Evolutionary conservation across 176 grass and related monocot genomes (phyloP).

Genomic region (Ensete glaucum): DNA sequence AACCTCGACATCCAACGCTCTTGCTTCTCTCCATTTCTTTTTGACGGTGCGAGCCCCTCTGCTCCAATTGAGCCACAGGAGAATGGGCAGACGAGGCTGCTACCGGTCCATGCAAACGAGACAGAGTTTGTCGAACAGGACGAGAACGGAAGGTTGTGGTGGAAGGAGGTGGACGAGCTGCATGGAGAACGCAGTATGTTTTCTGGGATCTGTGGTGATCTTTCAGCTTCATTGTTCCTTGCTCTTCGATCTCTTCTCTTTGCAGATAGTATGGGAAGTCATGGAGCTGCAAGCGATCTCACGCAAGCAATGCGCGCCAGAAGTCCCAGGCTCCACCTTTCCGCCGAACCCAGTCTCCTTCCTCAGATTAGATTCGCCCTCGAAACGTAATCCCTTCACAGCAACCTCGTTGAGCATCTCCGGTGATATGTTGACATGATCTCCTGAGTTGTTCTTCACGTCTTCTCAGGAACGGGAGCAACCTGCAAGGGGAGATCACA

Average conservation of each 20-base stretch:
- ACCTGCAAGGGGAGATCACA: not conserved
- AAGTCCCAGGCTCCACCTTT: not conserved
- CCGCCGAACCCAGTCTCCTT: not conserved
- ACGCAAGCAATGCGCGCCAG: not conserved
- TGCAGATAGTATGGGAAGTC: not conserved
- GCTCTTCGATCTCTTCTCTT: too few species aligned
- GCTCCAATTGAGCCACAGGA: not conserved
- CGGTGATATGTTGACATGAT: too few species aligned
- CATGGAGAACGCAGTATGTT: not conserved
- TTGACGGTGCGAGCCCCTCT: not conserved
- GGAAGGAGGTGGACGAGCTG: not conserved
- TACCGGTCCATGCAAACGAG: not conserved
- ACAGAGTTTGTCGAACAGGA: not conserved
- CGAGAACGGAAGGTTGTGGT: not conserved
- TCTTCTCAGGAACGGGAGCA: not conserved
- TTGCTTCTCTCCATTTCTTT: not conserved
- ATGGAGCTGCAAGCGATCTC: not conserved
- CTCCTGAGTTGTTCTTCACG: too few species aligned
- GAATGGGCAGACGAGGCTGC: not conserved
- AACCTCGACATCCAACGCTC: not conserved
- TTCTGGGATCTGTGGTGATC: too few species aligned
- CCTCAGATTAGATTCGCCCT: conserved; percentile 1
- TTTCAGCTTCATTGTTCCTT: too few species aligned
- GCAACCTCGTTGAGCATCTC: too few species aligned
- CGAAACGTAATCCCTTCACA: not conserved